phyloP scores from a whole-genome alignment of 2,329 filamentous ascomycete species.

The Aspergillus thermomutatus region DNA sequence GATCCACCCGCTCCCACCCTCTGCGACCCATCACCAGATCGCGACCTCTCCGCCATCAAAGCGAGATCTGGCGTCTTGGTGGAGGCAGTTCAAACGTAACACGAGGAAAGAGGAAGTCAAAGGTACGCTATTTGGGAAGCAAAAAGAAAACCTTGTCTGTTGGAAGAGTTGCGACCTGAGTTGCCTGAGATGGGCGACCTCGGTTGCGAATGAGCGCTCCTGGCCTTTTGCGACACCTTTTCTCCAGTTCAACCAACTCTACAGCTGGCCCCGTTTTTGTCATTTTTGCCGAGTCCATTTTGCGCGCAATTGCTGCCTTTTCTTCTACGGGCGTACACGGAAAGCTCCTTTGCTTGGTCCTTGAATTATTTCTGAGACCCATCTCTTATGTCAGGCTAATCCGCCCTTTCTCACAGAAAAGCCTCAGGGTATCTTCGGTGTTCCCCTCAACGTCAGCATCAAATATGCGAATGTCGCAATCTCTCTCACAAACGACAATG shows the following conservation, averaged over 20 bases:
- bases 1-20: conserved; percentile 29
- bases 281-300: not conserved
- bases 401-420: conserved; percentile 18
- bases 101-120: conserved; percentile 61
- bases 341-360: not conserved
- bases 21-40: conserved; percentile 40
- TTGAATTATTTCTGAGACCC: not conserved
- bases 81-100: conserved; percentile 86
- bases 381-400: conserved; percentile 9
- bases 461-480: conserved; percentile 98
- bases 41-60: conserved; percentile 72
- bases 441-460: conserved; percentile 90
- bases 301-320: not conserved
- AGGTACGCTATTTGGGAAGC: conserved; percentile 46
- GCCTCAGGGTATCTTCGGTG: conserved; percentile 82
- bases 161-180: not conserved
- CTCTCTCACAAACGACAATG: conserved; percentile 86
- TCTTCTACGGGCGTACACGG: not conserved
- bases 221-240: not conserved
- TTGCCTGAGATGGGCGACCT: not conserved
- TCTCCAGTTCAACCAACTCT: not conserved
- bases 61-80: conserved; percentile 91
- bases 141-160: not conserved
- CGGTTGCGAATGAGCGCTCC: not conserved
- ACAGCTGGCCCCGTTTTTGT: not conserved